Evolutionary conservation across 106 monocot species (phyloP).

Genomic region (Ottelia alismoides): DNA sequence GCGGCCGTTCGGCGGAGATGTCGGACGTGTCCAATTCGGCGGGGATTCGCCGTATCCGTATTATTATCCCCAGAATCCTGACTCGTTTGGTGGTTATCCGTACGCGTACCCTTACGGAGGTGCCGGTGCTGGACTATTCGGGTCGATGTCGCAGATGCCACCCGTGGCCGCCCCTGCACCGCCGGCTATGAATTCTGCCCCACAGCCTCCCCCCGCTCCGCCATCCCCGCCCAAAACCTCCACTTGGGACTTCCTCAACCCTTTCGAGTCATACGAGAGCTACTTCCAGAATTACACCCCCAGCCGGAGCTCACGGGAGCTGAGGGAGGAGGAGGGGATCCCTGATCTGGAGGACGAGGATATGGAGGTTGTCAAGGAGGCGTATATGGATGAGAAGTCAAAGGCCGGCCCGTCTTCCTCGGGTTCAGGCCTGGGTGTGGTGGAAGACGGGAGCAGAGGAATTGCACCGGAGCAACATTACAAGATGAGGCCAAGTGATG

Average conservation of each 20-base stretch:
- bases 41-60: neutral
- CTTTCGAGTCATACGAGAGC: conserved; percentile 34
- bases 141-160: neutral
- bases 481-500: conserved; percentile 2
- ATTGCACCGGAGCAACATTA: conserved; percentile 8
- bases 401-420: conserved; percentile 8
- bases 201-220: conserved; percentile 23
- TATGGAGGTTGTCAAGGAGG: conserved; percentile 54
- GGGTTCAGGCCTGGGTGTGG: conserved; percentile 33
- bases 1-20: neutral
- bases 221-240: conserved; percentile 56
- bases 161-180: neutral
- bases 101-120: conserved; percentile 1
- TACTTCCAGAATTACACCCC: conserved; percentile 47
- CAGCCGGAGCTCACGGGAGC: conserved; percentile 60
- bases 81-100: neutral
- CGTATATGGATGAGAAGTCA: conserved; percentile 40
- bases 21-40: conserved; percentile 2
- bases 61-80: conserved; percentile 3
- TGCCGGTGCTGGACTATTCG: conserved; percentile 1
- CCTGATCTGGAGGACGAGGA: conserved; percentile 75
- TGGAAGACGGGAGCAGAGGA: conserved; percentile 7
- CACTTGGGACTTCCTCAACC: conserved; percentile 75
- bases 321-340: conserved; percentile 84
- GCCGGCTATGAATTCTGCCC: conserved; percentile 8